Percentiles rank a stretch among this genome's conserved stretches.
phyloP scores from a whole-genome alignment of 805 yeast genomes.

The Yarrowia bubula region DNA sequence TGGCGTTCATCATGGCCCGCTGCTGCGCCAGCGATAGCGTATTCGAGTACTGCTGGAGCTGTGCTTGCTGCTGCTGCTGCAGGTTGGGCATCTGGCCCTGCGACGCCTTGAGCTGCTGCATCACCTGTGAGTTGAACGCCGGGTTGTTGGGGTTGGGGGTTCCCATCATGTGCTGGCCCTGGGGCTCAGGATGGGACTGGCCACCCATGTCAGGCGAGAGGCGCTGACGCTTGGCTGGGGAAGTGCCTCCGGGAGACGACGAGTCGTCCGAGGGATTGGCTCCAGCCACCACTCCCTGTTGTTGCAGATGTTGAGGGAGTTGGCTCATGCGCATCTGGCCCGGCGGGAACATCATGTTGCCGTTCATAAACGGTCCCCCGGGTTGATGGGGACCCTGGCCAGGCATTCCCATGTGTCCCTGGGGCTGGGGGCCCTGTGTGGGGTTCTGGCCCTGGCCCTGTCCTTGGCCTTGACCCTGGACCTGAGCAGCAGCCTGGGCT shows the following conservation, averaged over 20 bases:
- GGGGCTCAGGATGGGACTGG: slow-evolving; percentile 28
- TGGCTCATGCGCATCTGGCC: slow-evolving; percentile 18
- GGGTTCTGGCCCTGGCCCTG: slow-evolving; percentile 32
- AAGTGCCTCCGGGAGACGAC: slow-evolving; percentile 35
- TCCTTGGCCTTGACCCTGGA: slow-evolving; percentile 32
- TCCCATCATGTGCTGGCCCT: slow-evolving; percentile 37
- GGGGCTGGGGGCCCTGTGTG: slow-evolving; percentile 29
- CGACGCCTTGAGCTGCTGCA: slow-evolving; percentile 36
- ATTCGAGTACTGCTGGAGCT: slow-evolving; percentile 33
- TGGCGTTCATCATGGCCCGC: slow-evolving; percentile 34
- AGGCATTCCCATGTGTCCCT: slow-evolving; percentile 31
- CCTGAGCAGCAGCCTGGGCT: slow-evolving; percentile 31
- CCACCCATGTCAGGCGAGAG: slow-evolving; percentile 38
- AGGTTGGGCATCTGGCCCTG: slow-evolving; percentile 32
- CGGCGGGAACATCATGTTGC: slow-evolving; percentile 15
- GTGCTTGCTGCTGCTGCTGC: slow-evolving; percentile 30
- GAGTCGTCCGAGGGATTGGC: slow-evolving; percentile 34
- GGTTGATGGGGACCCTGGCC: slow-evolving; percentile 30
- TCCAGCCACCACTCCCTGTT: slow-evolving; percentile 25
- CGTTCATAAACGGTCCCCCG: slow-evolving; percentile 26
- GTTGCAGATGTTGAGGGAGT: slow-evolving; percentile 27
- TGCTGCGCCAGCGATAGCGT: slow-evolving; percentile 34
- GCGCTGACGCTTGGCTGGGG: slow-evolving; percentile 41
- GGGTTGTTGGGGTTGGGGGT: slow-evolving; percentile 32
- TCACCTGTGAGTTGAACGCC: slow-evolving; percentile 35